Conservation (phyloP, 345 rosid species). For the Populus davidiana region DNA sequence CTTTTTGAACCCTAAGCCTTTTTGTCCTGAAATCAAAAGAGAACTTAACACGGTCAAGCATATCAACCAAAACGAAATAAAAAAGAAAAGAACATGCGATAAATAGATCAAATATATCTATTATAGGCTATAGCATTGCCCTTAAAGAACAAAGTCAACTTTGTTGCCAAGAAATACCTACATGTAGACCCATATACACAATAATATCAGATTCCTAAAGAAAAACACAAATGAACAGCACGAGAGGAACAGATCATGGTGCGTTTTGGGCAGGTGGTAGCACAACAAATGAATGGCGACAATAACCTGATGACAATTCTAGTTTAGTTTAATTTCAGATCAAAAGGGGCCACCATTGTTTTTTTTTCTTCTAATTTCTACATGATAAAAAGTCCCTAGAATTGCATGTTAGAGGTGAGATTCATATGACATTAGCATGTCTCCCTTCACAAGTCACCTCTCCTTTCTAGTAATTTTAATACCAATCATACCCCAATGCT, state of each 20-base stretch:
- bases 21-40: constrained; percentile 14
- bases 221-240: neutral
- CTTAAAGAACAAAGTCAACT: neutral
- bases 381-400: neutral
- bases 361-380: neutral
- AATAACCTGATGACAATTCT: neutral
- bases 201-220: neutral
- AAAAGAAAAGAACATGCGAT: neutral
- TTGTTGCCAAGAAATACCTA: neutral
- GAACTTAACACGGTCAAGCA: neutral
- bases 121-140: neutral
- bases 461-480: neutral
- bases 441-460: neutral
- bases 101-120: neutral
- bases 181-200: neutral
- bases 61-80: neutral
- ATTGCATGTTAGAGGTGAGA: neutral
- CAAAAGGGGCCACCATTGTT: neutral
- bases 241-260: neutral
- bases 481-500: neutral
- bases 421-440: neutral
- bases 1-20: constrained; percentile 6
- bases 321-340: neutral
- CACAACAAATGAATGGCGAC: no score
- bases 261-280: no score